Evolutionary conservation across 1,139 yeast genomes (phyloP).

Genomic region (Schwanniomyces etchellsii): DNA sequence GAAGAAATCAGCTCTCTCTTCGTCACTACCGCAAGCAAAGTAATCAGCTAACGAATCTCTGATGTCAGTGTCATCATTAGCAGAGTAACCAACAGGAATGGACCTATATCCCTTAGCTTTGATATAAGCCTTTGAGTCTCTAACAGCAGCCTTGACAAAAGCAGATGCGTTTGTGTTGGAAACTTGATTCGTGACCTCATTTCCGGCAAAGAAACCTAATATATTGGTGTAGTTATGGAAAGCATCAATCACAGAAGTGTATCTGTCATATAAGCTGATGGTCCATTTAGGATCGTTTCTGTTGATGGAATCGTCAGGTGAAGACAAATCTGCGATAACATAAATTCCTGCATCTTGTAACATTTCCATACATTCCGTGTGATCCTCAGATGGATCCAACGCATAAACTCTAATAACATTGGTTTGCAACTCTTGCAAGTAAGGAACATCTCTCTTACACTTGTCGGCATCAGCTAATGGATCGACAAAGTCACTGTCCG

Average conservation of each 20-base stretch:
- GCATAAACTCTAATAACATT: constrained; percentile 74
- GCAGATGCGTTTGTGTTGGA: constrained; percentile 77
- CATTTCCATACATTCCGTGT: constrained; percentile 60
- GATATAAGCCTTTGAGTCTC: constrained; percentile 78
- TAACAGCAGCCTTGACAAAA: constrained; percentile 82
- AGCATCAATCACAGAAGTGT: constrained; percentile 66
- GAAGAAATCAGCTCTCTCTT: constrained; percentile 75
- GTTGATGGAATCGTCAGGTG: constrained; percentile 59
- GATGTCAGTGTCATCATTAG: constrained; percentile 74
- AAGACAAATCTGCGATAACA: constrained; percentile 70
- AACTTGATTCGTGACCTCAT: constrained; percentile 76
- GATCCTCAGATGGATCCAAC: constrained; percentile 57
- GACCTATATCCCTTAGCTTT: constrained; percentile 56
- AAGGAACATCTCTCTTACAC: constrained; percentile 79
- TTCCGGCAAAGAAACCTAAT: constrained; percentile 87
- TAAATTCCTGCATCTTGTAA: constrained; percentile 74
- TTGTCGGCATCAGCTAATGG: constrained; percentile 68
- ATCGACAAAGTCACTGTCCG: constrained; percentile 51
- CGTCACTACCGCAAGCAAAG: constrained; percentile 68
- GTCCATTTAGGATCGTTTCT: constrained; percentile 62
- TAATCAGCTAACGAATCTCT: constrained; percentile 73
- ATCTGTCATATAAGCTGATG: constrained; percentile 60
- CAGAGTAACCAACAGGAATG: constrained; percentile 86
- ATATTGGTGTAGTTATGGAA: constrained; percentile 70
- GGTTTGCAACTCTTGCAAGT: constrained; percentile 54